Evolutionary conservation across 768 basidiomycete species (phyloP).

Genomic region (Lactifluus subvellereus): DNA sequence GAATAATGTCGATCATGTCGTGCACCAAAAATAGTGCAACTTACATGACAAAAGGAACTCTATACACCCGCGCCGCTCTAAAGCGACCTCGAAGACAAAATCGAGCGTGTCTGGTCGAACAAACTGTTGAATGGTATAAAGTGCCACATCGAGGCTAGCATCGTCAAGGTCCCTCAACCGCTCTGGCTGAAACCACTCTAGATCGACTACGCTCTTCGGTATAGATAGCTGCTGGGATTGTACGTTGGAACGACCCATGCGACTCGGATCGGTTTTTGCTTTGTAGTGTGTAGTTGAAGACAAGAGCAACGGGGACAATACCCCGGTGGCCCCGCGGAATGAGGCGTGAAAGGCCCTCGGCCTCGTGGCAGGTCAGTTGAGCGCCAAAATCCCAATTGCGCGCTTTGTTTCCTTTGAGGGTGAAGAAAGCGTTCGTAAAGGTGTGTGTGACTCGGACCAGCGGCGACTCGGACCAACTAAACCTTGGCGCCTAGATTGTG

Average conservation of each 20-base stretch:
- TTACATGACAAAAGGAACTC: conserved; percentile 19
- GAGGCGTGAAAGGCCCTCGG: neutral
- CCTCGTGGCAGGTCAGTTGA: neutral
- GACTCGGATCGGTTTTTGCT: neutral
- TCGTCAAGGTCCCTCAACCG: conserved; percentile 4
- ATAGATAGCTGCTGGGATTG: neutral
- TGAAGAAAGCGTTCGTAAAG: neutral
- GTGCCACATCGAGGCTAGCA: conserved; percentile 6
- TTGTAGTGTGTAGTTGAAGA: neutral
- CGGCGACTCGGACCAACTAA: neutral
- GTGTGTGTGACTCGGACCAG: neutral
- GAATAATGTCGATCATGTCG: neutral
- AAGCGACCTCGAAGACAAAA: conserved; percentile 10
- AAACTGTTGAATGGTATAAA: conserved; percentile 1
- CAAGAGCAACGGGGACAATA: neutral
- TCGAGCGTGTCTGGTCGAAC: conserved; percentile 5
- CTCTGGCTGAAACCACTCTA: conserved; percentile 10
- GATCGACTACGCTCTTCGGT: neutral
- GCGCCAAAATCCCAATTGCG: neutral
- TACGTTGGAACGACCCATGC: neutral
- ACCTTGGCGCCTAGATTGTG: no score
- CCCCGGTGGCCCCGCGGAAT: neutral
- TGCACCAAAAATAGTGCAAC: neutral
- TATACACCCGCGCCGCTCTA: conserved; percentile 6
- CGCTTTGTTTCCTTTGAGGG: neutral